These are phyloP conservation scores for Eutrema salsugineum DNA, from an alignment of 441 rosid genomes.

Conservation along the genomic window DNA sequence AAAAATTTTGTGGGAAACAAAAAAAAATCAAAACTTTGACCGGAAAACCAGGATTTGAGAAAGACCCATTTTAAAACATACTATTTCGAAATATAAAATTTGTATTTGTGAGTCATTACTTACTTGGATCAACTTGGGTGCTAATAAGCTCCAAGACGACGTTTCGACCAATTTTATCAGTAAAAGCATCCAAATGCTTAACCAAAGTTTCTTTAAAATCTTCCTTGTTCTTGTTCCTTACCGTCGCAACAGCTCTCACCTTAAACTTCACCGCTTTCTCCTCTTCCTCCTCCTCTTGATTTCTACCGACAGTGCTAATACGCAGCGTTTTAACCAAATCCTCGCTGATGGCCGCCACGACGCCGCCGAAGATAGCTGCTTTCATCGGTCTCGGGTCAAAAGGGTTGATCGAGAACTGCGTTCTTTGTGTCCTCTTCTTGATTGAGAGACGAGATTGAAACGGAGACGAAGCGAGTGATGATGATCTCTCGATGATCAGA, in stretches of 20 bases:
- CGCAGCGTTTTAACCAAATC: constrained; percentile 50
- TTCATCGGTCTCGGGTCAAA: constrained; percentile 28
- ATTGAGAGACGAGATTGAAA: constrained; percentile 29
- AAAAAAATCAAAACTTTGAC: constrained; percentile 9
- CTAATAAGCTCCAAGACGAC: constrained; percentile 82
- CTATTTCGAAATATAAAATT: neutral
- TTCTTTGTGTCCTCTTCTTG: constrained; percentile 25
- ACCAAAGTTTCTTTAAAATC: constrained; percentile 68
- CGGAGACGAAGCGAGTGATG: constrained; percentile 36
- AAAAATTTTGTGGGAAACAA: neutral
- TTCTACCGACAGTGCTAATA: constrained; percentile 10
- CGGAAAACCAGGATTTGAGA: neutral
- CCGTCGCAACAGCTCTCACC: constrained; percentile 71
- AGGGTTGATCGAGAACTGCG: constrained; percentile 33
- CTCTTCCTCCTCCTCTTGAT: constrained; percentile 27
- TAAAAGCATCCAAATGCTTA: constrained; percentile 63
- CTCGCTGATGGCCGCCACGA: constrained; percentile 64
- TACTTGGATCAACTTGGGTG: constrained; percentile 82
- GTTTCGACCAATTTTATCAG: constrained; percentile 76
- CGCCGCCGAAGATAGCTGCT: constrained; percentile 22
- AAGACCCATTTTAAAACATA: neutral
- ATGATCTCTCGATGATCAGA: constrained; percentile 43
- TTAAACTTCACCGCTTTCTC: constrained; percentile 54
- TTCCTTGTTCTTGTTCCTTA: constrained; percentile 76
- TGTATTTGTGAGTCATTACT: constrained; percentile 2